phyloP scores from a whole-genome alignment of 768 basidiomycete species.

The Psilocybe cyanescens region DNA sequence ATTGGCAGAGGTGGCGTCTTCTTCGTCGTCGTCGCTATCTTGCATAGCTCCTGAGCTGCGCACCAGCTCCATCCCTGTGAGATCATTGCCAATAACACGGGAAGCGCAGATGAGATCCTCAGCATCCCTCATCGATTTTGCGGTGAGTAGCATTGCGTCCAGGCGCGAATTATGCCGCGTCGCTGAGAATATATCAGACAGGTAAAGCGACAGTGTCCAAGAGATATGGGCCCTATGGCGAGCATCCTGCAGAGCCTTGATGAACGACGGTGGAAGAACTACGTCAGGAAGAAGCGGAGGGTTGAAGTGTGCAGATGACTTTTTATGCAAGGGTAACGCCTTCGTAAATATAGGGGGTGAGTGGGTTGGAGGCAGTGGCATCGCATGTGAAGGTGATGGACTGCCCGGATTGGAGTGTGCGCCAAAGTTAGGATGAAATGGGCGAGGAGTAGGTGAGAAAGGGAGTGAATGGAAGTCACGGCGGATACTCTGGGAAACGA shows the following conservation, averaged over 20 bases:
- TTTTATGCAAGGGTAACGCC: conserved; percentile 30
- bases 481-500: conserved; percentile 47
- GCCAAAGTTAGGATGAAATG: conserved; percentile 24
- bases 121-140: conserved; percentile 62
- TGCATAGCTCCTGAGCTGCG: conserved; percentile 14
- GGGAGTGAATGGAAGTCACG: conserved; percentile 37
- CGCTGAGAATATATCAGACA: conserved; percentile 75
- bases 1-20: conserved; percentile 10
- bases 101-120: conserved; percentile 69
- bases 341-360: conserved; percentile 30
- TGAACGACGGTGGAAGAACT: conserved; percentile 34
- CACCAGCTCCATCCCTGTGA: conserved; percentile 63
- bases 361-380: conserved; percentile 28
- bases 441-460: conserved; percentile 22
- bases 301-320: conserved; percentile 16
- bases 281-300: conserved; percentile 18
- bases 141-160: conserved; percentile 71
- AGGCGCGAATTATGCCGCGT: conserved; percentile 71
- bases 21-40: conserved; percentile 14
- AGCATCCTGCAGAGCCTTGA: conserved; percentile 32
- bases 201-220: conserved; percentile 59
- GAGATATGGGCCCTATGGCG: conserved; percentile 48
- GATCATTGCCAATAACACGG: conserved; percentile 65
- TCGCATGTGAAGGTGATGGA: conserved; percentile 26
- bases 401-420: conserved; percentile 36